A percentile compares a stretch with the other conserved stretches of the same genome.
Evolutionary conservation across 2,329 filamentous ascomycete genomes (phyloP).

Genomic region (Fusarium chuoi): DNA sequence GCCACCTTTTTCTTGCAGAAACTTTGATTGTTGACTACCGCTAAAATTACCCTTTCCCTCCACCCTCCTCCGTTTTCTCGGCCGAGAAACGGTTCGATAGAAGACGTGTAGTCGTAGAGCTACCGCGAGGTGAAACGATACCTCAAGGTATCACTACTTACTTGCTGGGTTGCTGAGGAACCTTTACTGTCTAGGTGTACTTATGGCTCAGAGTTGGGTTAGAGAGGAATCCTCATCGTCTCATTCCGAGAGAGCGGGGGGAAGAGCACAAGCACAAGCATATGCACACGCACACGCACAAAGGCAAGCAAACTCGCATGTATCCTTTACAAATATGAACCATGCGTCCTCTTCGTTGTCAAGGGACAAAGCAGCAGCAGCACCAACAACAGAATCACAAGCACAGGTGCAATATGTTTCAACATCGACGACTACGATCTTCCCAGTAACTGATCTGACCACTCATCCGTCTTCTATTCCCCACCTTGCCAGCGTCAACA

Average conservation of each 20-base stretch:
- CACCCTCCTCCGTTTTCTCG: conserved; percentile 30
- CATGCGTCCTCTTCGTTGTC: conserved; percentile 17
- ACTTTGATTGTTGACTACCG: conserved; percentile 21
- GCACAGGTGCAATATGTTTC: neutral
- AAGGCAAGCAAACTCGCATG: conserved; percentile 2
- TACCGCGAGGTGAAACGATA: conserved; percentile 24
- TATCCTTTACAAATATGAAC: conserved; percentile 16
- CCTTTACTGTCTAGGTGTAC: neutral
- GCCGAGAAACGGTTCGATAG: conserved; percentile 23
- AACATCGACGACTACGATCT: conserved; percentile 1
- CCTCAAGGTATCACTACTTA: neutral
- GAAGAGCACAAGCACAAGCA: conserved; percentile 8
- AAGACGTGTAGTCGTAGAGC: conserved; percentile 24
- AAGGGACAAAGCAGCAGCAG: conserved; percentile 11
- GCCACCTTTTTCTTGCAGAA: conserved; percentile 22
- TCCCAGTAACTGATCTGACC: conserved; percentile 8
- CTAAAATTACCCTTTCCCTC: conserved; percentile 13
- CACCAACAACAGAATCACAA: neutral
- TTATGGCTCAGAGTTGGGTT: conserved; percentile 37
- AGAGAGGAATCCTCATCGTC: conserved; percentile 38
- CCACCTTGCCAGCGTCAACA: neutral
- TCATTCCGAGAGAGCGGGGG: conserved; percentile 24
- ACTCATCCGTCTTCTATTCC: conserved; percentile 16
- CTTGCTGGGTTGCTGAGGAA: neutral
- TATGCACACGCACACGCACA: neutral